Evolutionary conservation across 2,329 filamentous ascomycete species (phyloP).

Genomic region (Lasiodiplodia sp.): DNA sequence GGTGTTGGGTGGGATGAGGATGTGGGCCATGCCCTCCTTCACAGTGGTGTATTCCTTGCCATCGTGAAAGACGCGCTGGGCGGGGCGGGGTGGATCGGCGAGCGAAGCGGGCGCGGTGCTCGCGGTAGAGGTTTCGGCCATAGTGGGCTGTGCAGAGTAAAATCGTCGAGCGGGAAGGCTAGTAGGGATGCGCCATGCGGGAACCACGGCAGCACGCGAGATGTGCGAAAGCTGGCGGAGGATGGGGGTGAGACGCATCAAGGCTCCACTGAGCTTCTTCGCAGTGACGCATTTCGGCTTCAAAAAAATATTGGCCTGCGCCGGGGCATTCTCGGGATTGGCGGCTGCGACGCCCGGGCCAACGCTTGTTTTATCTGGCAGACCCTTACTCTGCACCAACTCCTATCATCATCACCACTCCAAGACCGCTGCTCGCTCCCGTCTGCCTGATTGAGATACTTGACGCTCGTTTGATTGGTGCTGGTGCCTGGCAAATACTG

Average conservation of each 20-base stretch:
- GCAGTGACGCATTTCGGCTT: conserved; percentile 4
- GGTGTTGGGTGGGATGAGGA: conserved; percentile 66
- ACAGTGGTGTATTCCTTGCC: conserved; percentile 66
- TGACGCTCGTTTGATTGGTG: background rate
- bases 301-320: conserved; percentile 17
- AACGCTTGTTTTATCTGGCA: conserved; percentile 2
- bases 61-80: conserved; percentile 51
- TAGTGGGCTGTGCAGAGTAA: conserved; percentile 2
- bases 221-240: conserved; percentile 6
- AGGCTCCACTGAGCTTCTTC: background rate
- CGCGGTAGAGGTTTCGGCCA: conserved; percentile 5
- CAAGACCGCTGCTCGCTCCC: background rate
- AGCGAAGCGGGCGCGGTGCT: conserved; percentile 34
- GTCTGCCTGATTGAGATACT: background rate
- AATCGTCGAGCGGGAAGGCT: background rate
- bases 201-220: background rate
- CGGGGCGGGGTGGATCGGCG: conserved; percentile 39
- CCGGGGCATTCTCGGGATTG: conserved; percentile 9
- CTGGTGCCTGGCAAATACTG: background rate
- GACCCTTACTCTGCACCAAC: background rate
- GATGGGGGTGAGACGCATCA: background rate
- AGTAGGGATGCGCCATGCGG: background rate
- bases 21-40: conserved; percentile 72
- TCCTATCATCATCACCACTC: background rate
- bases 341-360: background rate